phyloP scores from a whole-genome alignment of 2,329 filamentous ascomycete species.

The Pseudocercospora cruenta region DNA sequence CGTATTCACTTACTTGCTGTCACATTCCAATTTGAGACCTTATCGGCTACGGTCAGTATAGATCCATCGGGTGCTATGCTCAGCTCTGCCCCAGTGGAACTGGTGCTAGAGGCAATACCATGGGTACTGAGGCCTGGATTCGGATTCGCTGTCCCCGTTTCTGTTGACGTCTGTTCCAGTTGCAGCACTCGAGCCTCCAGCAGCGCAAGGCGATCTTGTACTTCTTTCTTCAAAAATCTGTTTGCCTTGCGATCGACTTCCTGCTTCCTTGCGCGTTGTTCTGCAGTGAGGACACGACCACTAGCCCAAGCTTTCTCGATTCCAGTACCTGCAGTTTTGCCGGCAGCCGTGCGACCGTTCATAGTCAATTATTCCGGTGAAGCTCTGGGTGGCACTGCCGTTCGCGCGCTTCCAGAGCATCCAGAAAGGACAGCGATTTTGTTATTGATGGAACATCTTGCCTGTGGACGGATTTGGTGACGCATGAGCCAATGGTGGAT shows the following conservation, averaged over 20 bases:
- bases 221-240: slow-evolving; percentile 31
- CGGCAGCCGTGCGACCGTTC: slow-evolving; percentile 29
- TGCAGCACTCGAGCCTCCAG: slow-evolving; percentile 27
- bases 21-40: slow-evolving; percentile 5
- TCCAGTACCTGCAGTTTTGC: slow-evolving; percentile 21
- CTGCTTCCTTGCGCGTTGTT: slow-evolving; percentile 30
- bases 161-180: slow-evolving; percentile 16
- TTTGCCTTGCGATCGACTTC: slow-evolving; percentile 32
- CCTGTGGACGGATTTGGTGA: neutral
- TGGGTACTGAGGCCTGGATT: neutral
- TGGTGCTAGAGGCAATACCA: neutral
- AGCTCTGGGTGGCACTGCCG: neutral
- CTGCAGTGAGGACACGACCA: slow-evolving; percentile 29
- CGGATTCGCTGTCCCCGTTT: neutral
- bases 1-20: neutral
- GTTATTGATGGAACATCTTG: neutral
- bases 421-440: neutral
- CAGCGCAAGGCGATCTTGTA: slow-evolving; percentile 27
- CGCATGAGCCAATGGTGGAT: neutral
- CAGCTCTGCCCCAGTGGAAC: neutral
- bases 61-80: slow-evolving; percentile 3
- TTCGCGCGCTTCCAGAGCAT: neutral
- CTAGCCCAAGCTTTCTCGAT: slow-evolving; percentile 31
- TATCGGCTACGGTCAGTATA: slow-evolving; percentile 3
- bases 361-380: slow-evolving; percentile 13